Conservation (phyloP, 148 eudicot genomes). For the Spergularia bocconei region DNA sequence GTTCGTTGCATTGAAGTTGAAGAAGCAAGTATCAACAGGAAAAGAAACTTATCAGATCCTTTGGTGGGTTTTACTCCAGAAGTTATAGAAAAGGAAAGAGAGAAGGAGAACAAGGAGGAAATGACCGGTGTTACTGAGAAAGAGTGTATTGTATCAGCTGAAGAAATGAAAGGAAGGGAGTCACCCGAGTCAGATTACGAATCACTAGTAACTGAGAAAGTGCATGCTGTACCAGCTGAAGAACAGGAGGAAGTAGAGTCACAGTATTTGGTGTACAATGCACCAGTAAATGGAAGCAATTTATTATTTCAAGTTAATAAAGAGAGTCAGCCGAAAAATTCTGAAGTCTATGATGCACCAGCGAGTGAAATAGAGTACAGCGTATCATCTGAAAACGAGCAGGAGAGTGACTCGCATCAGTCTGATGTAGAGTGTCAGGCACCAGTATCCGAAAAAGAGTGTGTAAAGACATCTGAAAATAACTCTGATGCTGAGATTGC, state of each 20-base stretch:
- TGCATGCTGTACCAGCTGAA: neutral
- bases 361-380: neutral
- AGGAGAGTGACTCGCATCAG: neutral
- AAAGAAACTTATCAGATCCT: slow-evolving; percentile 22
- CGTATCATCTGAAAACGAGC: slow-evolving; percentile 5
- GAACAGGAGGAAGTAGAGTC: slow-evolving; percentile 9
- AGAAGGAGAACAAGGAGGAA: slow-evolving; percentile 6
- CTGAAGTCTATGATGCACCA: neutral
- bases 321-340: neutral
- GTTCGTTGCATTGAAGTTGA: slow-evolving; percentile 59
- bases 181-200: neutral
- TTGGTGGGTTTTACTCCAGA: neutral
- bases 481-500: slow-evolving; percentile 7
- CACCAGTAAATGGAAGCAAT: slow-evolving; percentile 34
- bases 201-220: neutral
- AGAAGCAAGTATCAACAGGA: slow-evolving; percentile 25
- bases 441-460: neutral
- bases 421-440: neutral
- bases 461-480: slow-evolving; percentile 20
- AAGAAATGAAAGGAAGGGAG: slow-evolving; percentile 6
- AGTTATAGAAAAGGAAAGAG: slow-evolving; percentile 14
- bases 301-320: slow-evolving; percentile 7
- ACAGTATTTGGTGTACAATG: slow-evolving; percentile 24
- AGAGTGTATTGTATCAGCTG: slow-evolving; percentile 3
- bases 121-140: neutral